Conservation (phyloP, 1,284 basidiomycete genomes). For the Neonothopanus nambi region DNA sequence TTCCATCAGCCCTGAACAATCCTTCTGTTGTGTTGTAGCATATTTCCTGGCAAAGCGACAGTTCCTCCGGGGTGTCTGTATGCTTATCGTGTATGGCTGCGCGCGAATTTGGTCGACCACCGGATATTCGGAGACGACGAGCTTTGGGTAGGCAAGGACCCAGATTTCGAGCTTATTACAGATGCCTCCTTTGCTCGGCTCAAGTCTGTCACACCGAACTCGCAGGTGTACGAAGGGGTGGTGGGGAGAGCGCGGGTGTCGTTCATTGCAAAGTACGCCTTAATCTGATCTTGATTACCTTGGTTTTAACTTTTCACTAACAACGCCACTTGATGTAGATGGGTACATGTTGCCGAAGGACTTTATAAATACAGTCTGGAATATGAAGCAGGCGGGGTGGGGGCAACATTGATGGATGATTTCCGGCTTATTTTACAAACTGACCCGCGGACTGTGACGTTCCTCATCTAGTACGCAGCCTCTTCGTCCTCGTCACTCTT, state of each 20-base stretch:
- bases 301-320: background rate
- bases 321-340: slow-evolving; percentile 34
- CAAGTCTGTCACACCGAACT: slow-evolving; percentile 38
- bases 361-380: slow-evolving; percentile 54
- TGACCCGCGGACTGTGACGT: slow-evolving; percentile 49
- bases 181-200: slow-evolving; percentile 53
- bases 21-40: slow-evolving; percentile 34
- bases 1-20: background rate
- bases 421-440: slow-evolving; percentile 49
- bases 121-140: slow-evolving; percentile 60
- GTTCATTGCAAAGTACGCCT: slow-evolving; percentile 48
- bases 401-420: slow-evolving; percentile 51
- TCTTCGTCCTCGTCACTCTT: background rate
- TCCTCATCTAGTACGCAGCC: slow-evolving; percentile 54
- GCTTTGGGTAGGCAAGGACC: slow-evolving; percentile 59
- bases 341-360: slow-evolving; percentile 40
- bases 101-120: slow-evolving; percentile 51
- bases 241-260: slow-evolving; percentile 53
- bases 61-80: slow-evolving; percentile 49
- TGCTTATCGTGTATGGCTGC: slow-evolving; percentile 60
- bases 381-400: slow-evolving; percentile 60
- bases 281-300: background rate
- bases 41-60: slow-evolving; percentile 55
- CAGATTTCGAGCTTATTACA: slow-evolving; percentile 54
- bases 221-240: slow-evolving; percentile 49